Evolutionary conservation across 495 filamentous ascomycete genomes (phyloP).

Genomic region (Chaetomidium leptoderma): DNA sequence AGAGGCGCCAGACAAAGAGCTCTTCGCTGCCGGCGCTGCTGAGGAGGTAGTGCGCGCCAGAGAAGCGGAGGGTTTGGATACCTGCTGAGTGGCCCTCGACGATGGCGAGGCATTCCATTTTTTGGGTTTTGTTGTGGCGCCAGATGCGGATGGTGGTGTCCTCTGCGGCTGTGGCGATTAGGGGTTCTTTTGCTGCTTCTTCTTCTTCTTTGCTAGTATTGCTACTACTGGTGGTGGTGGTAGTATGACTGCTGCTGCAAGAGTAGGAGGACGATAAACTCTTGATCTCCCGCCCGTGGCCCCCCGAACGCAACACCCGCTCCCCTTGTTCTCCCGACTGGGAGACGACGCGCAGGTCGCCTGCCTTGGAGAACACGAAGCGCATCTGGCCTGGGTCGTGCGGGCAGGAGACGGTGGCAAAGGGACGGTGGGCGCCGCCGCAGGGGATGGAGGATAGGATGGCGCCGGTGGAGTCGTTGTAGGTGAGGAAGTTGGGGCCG

Average conservation of each 20-base stretch:
- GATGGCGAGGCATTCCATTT: conserved; percentile 53
- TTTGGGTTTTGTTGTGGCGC: conserved; percentile 8
- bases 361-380: conserved; percentile 55
- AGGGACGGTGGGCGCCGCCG: conserved; percentile 75
- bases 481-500: conserved; percentile 70
- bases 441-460: conserved; percentile 70
- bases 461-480: conserved; percentile 62
- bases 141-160: conserved; percentile 81
- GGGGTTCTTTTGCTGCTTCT: neutral
- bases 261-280: conserved; percentile 50
- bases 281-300: conserved; percentile 88
- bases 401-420: conserved; percentile 52
- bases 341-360: conserved; percentile 48
- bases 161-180: conserved; percentile 81
- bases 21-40: conserved; percentile 85
- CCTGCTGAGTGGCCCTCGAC: conserved; percentile 74
- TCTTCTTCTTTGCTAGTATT: neutral
- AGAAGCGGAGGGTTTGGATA: conserved; percentile 78
- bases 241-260: no score
- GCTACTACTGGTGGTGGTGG: neutral
- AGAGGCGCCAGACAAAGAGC: conserved; percentile 76
- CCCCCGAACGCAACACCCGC: conserved; percentile 57
- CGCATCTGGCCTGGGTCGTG: conserved; percentile 32
- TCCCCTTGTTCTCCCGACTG: conserved; percentile 50
- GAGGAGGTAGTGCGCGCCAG: conserved; percentile 57